These are phyloP conservation scores for Periconia sp. DNA, from an alignment of 2,329 filamentous ascomycete genomes.

Conservation along the genomic window DNA sequence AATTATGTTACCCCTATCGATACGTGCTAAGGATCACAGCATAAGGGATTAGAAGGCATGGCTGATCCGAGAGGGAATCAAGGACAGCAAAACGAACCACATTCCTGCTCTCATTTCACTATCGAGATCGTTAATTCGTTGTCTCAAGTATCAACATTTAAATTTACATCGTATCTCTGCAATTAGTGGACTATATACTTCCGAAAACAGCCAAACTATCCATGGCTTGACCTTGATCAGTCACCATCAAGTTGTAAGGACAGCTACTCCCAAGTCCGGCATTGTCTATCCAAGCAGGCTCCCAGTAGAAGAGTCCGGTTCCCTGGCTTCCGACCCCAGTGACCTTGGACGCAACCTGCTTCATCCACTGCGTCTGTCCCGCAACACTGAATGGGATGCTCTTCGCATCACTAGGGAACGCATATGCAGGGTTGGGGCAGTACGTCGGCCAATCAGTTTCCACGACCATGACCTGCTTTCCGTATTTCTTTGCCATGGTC, in stretches of 20 bases:
- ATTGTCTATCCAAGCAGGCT: constrained; percentile 74
- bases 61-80: no score
- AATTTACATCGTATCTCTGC: no score
- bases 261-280: constrained; percentile 69
- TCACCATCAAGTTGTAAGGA: constrained; percentile 67
- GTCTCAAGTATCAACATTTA: no score
- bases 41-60: no score
- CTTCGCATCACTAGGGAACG: constrained; percentile 66
- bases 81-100: no score
- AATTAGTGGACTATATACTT: no score
- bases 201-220: constrained; percentile 64
- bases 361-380: constrained; percentile 68
- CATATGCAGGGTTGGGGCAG: constrained; percentile 63
- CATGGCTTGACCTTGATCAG: constrained; percentile 60
- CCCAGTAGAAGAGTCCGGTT: constrained; percentile 73
- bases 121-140: no score
- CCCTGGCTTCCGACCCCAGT: constrained; percentile 58
- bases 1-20: no score
- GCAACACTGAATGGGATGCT: constrained; percentile 67
- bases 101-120: no score
- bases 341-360: constrained; percentile 64
- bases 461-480: constrained; percentile 71
- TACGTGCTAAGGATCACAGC: no score
- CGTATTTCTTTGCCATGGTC: constrained; percentile 66
- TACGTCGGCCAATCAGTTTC: constrained; percentile 74